Evolutionary conservation across 2,329 filamentous ascomycete genomes (phyloP).

Genomic region (Colletotrichum destructivum): DNA sequence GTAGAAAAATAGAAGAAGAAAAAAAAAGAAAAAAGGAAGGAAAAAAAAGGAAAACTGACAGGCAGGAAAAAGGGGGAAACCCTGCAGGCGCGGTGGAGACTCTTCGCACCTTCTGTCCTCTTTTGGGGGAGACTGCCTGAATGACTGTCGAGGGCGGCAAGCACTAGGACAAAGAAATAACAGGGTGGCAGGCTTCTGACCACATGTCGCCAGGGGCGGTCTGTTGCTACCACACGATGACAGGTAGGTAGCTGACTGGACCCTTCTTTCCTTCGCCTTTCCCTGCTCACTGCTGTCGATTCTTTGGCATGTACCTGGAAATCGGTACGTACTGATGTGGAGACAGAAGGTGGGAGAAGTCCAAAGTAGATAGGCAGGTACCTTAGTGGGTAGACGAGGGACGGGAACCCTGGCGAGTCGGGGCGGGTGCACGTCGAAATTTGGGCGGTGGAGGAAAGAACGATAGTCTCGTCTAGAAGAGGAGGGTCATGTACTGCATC

Average conservation of each 20-base stretch:
- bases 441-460: slow-evolving; percentile 2
- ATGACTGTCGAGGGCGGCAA: background rate
- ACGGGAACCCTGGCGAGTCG: background rate
- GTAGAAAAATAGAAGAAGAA: slow-evolving; percentile 5
- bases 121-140: background rate
- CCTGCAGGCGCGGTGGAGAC: slow-evolving; percentile 13
- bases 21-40: too few species aligned
- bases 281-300: background rate
- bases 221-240: too few species aligned
- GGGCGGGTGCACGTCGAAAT: slow-evolving; percentile 6
- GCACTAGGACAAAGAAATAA: slow-evolving; percentile 7
- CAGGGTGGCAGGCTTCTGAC: slow-evolving; percentile 4
- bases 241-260: background rate
- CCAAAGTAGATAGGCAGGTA: background rate
- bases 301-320: background rate
- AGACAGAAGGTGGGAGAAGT: background rate
- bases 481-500: too few species aligned
- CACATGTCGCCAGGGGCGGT: slow-evolving; percentile 13
- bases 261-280: background rate
- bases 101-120: background rate
- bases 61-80: slow-evolving; percentile 26
- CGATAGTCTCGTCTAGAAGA: background rate
- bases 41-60: background rate
- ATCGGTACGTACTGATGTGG: background rate
- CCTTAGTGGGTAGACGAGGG: background rate